Conservation (phyloP, 352 stramenopile species). For the Thalassiosira oceanica region DNA sequence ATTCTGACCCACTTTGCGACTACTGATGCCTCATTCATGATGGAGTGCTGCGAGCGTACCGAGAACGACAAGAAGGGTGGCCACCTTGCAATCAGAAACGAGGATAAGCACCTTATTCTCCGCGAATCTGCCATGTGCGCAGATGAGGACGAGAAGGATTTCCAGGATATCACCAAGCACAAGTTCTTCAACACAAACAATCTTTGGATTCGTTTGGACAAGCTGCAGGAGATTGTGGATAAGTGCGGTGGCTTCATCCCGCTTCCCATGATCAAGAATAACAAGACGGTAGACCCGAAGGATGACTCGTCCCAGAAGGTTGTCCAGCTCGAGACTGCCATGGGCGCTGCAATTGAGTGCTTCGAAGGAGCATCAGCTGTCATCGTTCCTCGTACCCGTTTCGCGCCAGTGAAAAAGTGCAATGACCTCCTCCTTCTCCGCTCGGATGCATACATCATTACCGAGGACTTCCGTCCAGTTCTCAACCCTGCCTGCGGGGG, state of each 20-base stretch:
- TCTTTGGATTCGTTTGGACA: slow-evolving; percentile 97
- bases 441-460: slow-evolving; percentile 97
- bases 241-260: slow-evolving; percentile 95
- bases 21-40: slow-evolving; percentile 95
- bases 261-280: slow-evolving; percentile 96
- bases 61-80: slow-evolving; percentile 99
- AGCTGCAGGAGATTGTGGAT: slow-evolving; percentile 94
- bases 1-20: slow-evolving; percentile 99
- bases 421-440: slow-evolving; percentile 96
- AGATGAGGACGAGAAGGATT: slow-evolving; percentile 91
- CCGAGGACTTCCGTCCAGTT: slow-evolving; percentile 91
- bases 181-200: slow-evolving; percentile 99
- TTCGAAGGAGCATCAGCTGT: slow-evolving; percentile 96
- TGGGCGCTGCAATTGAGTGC: slow-evolving; percentile 97
- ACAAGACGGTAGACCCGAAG: slow-evolving; percentile 92
- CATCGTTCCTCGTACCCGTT: slow-evolving; percentile 93
- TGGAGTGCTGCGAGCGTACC: slow-evolving; percentile 98
- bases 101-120: slow-evolving; percentile 92
- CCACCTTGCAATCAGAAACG: slow-evolving; percentile 94
- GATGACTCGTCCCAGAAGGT: slow-evolving; percentile 91
- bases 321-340: slow-evolving; percentile 89
- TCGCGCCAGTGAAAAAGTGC: slow-evolving; percentile 98
- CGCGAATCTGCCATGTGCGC: slow-evolving; percentile 97
- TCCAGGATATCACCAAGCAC: slow-evolving; percentile 96
- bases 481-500: slow-evolving; percentile 90